Evolutionary conservation across 345 rosid genomes (phyloP).

Genomic region (Salix arbutifolia): DNA sequence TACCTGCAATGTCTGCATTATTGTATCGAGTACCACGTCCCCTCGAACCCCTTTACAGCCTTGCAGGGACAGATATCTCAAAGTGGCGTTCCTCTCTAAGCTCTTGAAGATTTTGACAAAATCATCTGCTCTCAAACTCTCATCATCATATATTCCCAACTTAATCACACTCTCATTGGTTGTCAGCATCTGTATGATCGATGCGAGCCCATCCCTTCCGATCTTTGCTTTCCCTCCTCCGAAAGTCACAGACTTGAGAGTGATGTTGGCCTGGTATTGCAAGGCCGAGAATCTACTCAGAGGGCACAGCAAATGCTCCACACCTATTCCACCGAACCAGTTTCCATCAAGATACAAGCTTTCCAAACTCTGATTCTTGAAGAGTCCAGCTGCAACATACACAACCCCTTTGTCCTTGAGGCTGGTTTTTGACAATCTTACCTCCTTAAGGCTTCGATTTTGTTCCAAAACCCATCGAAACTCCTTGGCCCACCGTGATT

Average conservation of each 20-base stretch:
- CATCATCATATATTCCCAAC: constrained; percentile 66
- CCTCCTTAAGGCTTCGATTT: constrained; percentile 69
- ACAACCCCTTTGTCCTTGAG: constrained; percentile 83
- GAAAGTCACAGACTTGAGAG: constrained; percentile 56
- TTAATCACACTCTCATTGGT: constrained; percentile 63
- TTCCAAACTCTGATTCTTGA: constrained; percentile 69
- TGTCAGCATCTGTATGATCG: constrained; percentile 70
- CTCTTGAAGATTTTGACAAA: constrained; percentile 61
- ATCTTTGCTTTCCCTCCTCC: constrained; percentile 69
- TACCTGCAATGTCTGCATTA: constrained; percentile 70
- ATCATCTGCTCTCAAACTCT: constrained; percentile 71
- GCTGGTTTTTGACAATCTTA: constrained; percentile 63
- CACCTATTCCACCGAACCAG: constrained; percentile 64
- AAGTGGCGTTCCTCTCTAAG: constrained; percentile 67
- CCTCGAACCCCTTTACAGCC: constrained; percentile 88
- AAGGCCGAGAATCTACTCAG: constrained; percentile 86
- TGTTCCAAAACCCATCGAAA: constrained; percentile 82
- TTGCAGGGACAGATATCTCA: constrained; percentile 67
- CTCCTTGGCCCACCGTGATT: constrained; percentile 80
- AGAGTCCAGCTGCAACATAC: constrained; percentile 86
- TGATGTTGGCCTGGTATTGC: constrained; percentile 79
- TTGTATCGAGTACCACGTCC: constrained; percentile 55
- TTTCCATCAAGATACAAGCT: constrained; percentile 75
- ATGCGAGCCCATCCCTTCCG: constrained; percentile 73
- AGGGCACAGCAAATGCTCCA: constrained; percentile 82